Evolutionary conservation across 768 basidiomycete species (phyloP).

Genomic region (Tylopilus balloui): DNA sequence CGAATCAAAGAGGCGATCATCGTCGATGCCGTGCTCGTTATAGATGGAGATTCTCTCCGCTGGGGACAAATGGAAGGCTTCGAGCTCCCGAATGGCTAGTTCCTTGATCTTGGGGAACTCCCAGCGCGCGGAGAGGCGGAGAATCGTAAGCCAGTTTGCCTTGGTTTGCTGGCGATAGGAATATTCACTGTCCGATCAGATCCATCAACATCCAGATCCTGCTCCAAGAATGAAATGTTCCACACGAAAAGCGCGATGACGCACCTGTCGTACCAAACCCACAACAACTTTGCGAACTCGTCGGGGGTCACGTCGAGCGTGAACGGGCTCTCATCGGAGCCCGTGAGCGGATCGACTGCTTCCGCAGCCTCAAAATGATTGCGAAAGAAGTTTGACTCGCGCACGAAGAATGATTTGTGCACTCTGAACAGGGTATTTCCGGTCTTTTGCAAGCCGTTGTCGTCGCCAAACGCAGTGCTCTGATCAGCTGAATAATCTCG

Average conservation of each 20-base stretch:
- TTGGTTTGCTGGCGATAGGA: slow-evolving; percentile 47
- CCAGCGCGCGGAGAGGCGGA: slow-evolving; percentile 55
- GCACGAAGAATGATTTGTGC: slow-evolving; percentile 53
- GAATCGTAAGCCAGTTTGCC: slow-evolving; percentile 51
- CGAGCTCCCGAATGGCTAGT: slow-evolving; percentile 53
- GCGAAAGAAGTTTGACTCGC: slow-evolving; percentile 49
- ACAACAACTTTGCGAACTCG: slow-evolving; percentile 50
- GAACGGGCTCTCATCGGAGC: slow-evolving; percentile 38
- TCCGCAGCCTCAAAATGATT: slow-evolving; percentile 32
- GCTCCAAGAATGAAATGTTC: too few relatives aligned
- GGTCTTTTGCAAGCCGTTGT: slow-evolving; percentile 35
- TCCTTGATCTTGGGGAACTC: slow-evolving; percentile 46
- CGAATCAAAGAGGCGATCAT: slow-evolving; percentile 44
- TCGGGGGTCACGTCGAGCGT: slow-evolving; percentile 37
- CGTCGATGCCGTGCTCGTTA: slow-evolving; percentile 48
- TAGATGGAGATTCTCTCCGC: slow-evolving; percentile 57
- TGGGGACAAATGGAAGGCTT: slow-evolving; percentile 40
- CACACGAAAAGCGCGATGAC: neutral
- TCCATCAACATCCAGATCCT: neutral
- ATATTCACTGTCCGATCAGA: slow-evolving; percentile 41
- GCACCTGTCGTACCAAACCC: slow-evolving; percentile 59
- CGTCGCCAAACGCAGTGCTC: neutral
- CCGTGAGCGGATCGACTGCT: slow-evolving; percentile 26
- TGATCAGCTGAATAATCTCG: slow-evolving; percentile 5
- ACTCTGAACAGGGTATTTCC: slow-evolving; percentile 48